Base-by-base conservation (phyloP, 768 basidiomycete genomes). In the Termitomyces sp. region DNA sequence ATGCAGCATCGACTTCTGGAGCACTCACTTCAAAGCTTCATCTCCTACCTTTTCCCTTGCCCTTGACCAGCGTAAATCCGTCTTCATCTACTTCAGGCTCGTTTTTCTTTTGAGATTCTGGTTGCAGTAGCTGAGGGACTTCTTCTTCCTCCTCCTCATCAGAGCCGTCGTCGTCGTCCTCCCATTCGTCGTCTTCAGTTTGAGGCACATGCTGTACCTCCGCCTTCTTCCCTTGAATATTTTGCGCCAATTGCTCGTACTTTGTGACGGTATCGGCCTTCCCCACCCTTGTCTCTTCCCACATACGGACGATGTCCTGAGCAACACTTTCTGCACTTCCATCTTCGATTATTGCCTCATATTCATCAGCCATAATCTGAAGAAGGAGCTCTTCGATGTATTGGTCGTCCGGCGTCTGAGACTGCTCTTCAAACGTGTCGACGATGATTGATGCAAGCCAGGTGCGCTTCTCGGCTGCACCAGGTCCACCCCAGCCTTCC, bases 1-100 rank as follows among this genome's bases (percentile, higher is more conserved):
- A 33, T 28, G 11, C 40, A 44, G 11, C 42, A 20, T 18, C 11
- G 5, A 54, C 12, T 39, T 39, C 36, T 22, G 24, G 32, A 18
- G 7, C 8, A 46, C 51, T 60, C 36, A 28, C 28, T 28, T 28
- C 28, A 4, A 28, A 28, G 52, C 50, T 12, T 57, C 59, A 65
- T 64, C 72, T 71, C 61, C 75, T 74, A 49, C 79, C 77, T 68
- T 85, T 87, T 12, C 84, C 81, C 67, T 84, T 87, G 28, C 77
- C 79, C 66, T 83, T 83, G 2, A 98, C 92, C 55, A 89, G 70
- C 3, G 90, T 93, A 70, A 98, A 98, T 0, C 96, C 96, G 61
- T 98, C 95, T 63, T 95, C 91, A 67, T 98, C 96, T 0, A 96
- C 80, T 55, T 92, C 83, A 0, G 90, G 89, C 67, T 90, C 88